Base-by-base conservation (phyloP, 2,329 filamentous ascomycete genomes). In the Ophiostoma australiae region DNA sequence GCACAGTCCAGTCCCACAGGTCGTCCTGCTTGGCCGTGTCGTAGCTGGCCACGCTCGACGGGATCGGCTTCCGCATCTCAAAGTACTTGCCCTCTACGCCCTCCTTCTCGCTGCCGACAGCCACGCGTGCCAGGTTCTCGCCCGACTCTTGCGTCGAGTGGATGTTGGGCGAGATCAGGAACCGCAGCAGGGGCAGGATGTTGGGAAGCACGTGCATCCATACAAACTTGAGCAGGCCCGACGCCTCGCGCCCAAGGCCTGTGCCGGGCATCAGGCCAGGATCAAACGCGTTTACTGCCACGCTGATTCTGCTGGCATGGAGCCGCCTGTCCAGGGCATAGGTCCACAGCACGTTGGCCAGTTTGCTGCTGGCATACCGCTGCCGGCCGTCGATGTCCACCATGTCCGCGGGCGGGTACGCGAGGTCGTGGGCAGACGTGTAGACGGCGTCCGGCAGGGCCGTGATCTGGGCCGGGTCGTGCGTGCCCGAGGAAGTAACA, bases 1-100 rank as follows among this genome's bases (percentile, higher is more conserved):
- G 76, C 17, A 83, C 75, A 11, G 83, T 86, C 83, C 83, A 86
- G 33, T 76, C 70, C 82, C 82, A 85, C 41, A 85, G 72, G 73
- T 84, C 82, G 20, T 86, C 81, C 75, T 85, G 84, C 74, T 83
- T 83, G 33, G 70, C 73, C 75, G 79, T 76, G 68, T 81, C 78
- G 72, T 82, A 81, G 73, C 82, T 85, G 58, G 78, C 80, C 27
- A 76, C 75, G 73, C 83, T 84, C 10, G 79, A 81, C 72, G 76
- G 75, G 20, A 82, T 81, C 72, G 79, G 74, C 73, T 78, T 79
- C 61, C 68, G 73, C 0, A 78, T 81, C 74, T 85, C 81, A 76
- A 79, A 85, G 74, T 85, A 85, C 52, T 69, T 69, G 48, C 70
- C 72, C n/a, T 35, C 37, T 31, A 70, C 39, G 37, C 63, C 69